Conservation (phyloP, 768 basidiomycete species). For the Porpolomopsis calyptriformis region DNA sequence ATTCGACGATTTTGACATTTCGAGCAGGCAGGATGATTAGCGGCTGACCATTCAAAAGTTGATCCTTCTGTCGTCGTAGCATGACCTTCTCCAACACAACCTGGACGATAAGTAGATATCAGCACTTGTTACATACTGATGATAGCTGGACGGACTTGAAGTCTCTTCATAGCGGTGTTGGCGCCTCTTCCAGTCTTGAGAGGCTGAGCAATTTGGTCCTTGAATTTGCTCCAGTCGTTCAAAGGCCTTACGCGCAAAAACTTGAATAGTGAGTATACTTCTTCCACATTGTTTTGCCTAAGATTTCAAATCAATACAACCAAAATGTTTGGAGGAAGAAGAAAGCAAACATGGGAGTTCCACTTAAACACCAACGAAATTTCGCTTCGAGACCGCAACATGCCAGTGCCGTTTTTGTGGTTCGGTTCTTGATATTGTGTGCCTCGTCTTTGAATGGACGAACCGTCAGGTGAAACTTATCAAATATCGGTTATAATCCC, state of each 20-base stretch:
- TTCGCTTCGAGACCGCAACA: conserved; percentile 69
- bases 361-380: conserved; percentile 83
- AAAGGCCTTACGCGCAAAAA: conserved; percentile 81
- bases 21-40: conserved; percentile 75
- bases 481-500: conserved; percentile 7
- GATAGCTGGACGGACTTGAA: conserved; percentile 54
- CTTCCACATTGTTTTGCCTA: conserved; percentile 85
- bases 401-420: conserved; percentile 65
- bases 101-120: conserved; percentile 21
- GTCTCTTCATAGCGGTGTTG: conserved; percentile 65
- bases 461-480: not conserved
- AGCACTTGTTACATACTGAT: conserved; percentile 4
- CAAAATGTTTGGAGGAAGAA: not conserved
- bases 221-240: conserved; percentile 72
- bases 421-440: conserved; percentile 86
- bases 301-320: not conserved
- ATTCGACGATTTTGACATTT: conserved; percentile 58
- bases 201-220: conserved; percentile 65
- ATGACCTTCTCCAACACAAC: conserved; percentile 78
- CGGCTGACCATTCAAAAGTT: conserved; percentile 64
- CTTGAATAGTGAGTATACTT: conserved; percentile 80
- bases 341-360: conserved; percentile 56
- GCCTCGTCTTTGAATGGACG: conserved; percentile 61
- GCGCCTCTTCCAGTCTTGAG: conserved; percentile 58
- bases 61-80: conserved; percentile 78